Evolutionary conservation across 306 rosid genomes (phyloP), one percentile per base, ranked within the genome.

Genomic region (Myrica gale): DNA sequence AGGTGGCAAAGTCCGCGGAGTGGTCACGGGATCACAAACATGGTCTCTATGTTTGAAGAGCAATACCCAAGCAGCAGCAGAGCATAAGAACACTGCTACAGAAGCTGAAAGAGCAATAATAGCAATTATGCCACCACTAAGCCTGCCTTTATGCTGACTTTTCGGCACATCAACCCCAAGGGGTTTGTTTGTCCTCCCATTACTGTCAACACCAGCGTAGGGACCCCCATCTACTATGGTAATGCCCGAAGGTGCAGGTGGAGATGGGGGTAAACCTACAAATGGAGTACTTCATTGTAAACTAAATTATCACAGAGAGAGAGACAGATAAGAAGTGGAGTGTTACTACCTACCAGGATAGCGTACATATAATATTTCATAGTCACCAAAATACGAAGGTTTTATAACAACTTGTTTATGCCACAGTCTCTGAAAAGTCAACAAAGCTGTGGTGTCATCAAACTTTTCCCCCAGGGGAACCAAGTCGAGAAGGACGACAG

Each of bases 241-340:
- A 60, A 78, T 86, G 69, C 83, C 88, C 47, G 88, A 81, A 73
- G 97, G 87, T 69, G 80, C 79, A 74, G 99, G 97, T 72, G 99
- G 99, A 70, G 97, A 87, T 44, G 84, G 89, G 19, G 99, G 97
- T 79, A 95, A 87, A 79, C 99, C 98, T 93, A 69, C 69, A 84
- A 16, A 71, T 51, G 69, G 55, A 82, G 79, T 19, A 82, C 62
- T 16, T 78, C 46, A 55, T 52, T 52, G 54, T 75, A 79, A 32
- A 69, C 74, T 69, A 46, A 45, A 76, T 32, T 66, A 75, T 76
- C 41, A 76, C 69, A 76, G 47, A 80, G 63, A 32, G 37, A 51
- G 17, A 76, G 9, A 67, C 3, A 19, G 39, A 72, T 26, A 82
- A 76, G 79, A 74, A 69, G 65, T 15, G 43, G 52, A 57, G 69